phyloP scores from a whole-genome alignment of 2,329 filamentous ascomycete species.

The Colletotrichum abscissum region DNA sequence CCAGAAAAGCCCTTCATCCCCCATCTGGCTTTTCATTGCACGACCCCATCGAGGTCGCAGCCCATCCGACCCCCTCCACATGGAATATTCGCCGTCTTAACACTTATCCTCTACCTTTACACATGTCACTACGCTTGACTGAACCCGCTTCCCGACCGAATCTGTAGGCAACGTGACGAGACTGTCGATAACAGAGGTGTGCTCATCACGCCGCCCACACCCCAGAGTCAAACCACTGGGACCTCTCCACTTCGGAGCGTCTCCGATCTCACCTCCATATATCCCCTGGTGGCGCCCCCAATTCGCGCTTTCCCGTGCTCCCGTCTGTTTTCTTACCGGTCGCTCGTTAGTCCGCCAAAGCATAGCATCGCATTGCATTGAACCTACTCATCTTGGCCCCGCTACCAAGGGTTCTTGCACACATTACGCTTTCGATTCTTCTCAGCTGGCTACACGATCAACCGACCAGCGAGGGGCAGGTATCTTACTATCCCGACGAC shows the following conservation, averaged over 20 bases:
- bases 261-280: slow-evolving; percentile 38
- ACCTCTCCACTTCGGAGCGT: slow-evolving; percentile 18
- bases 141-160: slow-evolving; percentile 5
- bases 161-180: slow-evolving; percentile 32
- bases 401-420: slow-evolving; percentile 40
- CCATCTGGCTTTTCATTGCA: slow-evolving; percentile 40
- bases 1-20: slow-evolving; percentile 32
- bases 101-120: slow-evolving; percentile 32
- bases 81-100: slow-evolving; percentile 43
- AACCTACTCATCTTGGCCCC: slow-evolving; percentile 18
- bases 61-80: slow-evolving; percentile 40
- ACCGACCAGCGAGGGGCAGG: background rate
- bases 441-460: background rate
- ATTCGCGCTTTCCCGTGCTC: background rate
- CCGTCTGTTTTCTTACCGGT: slow-evolving; percentile 16
- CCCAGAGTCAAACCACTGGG: slow-evolving; percentile 26
- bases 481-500: background rate
- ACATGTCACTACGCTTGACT: slow-evolving; percentile 17
- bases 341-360: slow-evolving; percentile 33
- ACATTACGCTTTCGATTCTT: background rate
- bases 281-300: slow-evolving; percentile 31
- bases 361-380: slow-evolving; percentile 1
- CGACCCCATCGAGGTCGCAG: slow-evolving; percentile 22
- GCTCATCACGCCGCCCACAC: slow-evolving; percentile 21
- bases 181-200: slow-evolving; percentile 10